phyloP scores from a whole-genome alignment of 2,329 filamentous ascomycete species.

The Claviceps monticola region DNA sequence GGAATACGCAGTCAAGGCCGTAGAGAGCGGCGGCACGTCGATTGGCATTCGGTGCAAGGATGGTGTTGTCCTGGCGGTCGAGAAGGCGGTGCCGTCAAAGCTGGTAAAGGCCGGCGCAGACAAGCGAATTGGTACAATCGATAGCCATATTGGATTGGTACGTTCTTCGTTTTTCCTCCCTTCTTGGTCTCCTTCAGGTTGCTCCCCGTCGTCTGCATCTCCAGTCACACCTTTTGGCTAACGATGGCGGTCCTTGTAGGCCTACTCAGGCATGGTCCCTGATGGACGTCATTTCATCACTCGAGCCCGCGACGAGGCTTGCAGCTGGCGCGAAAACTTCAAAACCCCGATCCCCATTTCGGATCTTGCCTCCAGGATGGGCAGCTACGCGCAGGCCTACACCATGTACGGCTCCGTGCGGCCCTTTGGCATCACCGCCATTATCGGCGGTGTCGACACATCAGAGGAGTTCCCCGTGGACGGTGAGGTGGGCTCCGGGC shows the following conservation, averaged over 20 bases:
- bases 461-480: constrained; percentile 77
- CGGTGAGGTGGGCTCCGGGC: constrained; percentile 76
- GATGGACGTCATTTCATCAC: constrained; percentile 92
- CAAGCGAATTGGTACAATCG: constrained; percentile 91
- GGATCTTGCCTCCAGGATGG: constrained; percentile 84
- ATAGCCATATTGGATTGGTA: constrained; percentile 88
- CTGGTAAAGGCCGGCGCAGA: constrained; percentile 89
- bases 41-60: constrained; percentile 96
- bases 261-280: constrained; percentile 85
- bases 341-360: constrained; percentile 84
- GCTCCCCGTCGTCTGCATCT: too few species aligned
- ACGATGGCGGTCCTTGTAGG: constrained; percentile 37
- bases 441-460: constrained; percentile 86
- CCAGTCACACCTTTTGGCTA: neutral
- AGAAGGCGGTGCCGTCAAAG: constrained; percentile 94
- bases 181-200: neutral
- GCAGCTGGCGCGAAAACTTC: constrained; percentile 83
- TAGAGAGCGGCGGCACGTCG: constrained; percentile 93
- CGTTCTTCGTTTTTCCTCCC: constrained; percentile 21
- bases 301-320: constrained; percentile 85
- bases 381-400: constrained; percentile 91
- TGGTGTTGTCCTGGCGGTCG: constrained; percentile 86
- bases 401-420: constrained; percentile 94
- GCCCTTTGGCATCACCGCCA: constrained; percentile 91
- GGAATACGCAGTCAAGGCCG: constrained; percentile 97